phyloP scores from a whole-genome alignment of 441 rosid genomes.

The Euphorbia corollata region DNA sequence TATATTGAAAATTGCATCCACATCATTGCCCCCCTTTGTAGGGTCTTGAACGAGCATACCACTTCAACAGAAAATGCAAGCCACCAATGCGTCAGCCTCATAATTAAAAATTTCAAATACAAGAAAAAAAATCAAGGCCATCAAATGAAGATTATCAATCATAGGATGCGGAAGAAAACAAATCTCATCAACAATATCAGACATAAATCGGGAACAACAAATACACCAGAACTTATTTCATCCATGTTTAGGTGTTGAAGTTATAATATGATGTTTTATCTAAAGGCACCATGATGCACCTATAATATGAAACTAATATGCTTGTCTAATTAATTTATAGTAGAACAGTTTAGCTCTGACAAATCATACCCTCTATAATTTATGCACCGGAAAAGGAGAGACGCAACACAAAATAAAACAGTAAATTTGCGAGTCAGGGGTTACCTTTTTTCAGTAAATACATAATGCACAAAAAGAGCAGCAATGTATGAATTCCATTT shows the following conservation, averaged over 20 bases:
- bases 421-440: neutral
- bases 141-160: neutral
- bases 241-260: neutral
- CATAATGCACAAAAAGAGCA: neutral
- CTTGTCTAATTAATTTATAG: no score
- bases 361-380: neutral
- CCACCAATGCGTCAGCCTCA: neutral
- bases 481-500: neutral
- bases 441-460: neutral
- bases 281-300: neutral
- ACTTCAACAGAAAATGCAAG: constrained; percentile 29
- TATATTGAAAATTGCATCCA: constrained; percentile 81
- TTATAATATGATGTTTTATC: neutral
- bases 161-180: neutral
- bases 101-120: neutral
- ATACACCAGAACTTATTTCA: neutral
- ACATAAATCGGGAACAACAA: neutral
- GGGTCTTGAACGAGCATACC: constrained; percentile 99
- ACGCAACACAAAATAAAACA: neutral
- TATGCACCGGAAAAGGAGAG: neutral
- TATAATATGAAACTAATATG: neutral
- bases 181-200: neutral
- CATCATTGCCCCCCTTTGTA: constrained; percentile 55
- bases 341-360: neutral
- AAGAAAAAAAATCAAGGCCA: neutral